Evolutionary conservation across 192 early-diverging fungal genomes (phyloP).

Genomic region (Ambispora gerdemannii): DNA sequence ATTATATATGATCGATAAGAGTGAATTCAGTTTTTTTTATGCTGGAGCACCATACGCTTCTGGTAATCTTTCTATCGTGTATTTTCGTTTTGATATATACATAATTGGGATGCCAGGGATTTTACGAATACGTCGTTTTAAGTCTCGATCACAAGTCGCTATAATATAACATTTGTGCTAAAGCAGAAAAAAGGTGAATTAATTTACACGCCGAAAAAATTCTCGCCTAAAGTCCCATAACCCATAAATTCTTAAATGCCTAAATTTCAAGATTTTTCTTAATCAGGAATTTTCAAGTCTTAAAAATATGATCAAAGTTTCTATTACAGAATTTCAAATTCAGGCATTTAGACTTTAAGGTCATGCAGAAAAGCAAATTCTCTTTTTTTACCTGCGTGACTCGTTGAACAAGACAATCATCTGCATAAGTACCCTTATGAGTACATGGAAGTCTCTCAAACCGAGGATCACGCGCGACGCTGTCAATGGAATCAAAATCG

Average conservation of each 20-base stretch:
- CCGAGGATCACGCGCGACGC: constrained; percentile 93
- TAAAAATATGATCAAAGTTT: background rate
- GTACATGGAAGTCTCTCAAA: constrained; percentile 95
- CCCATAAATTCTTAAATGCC: too few species aligned
- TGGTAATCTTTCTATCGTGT: constrained; percentile 90
- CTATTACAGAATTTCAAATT: constrained; percentile 26
- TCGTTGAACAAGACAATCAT: constrained; percentile 95
- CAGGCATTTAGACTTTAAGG: too few species aligned
- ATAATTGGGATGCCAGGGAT: constrained; percentile 97
- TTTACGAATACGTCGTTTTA: constrained; percentile 93
- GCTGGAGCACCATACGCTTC: constrained; percentile 54
- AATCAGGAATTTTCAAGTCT: background rate
- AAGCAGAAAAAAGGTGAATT: constrained; percentile 31
- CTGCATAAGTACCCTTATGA: constrained; percentile 98
- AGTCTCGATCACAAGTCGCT: constrained; percentile 95
- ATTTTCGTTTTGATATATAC: constrained; percentile 89
- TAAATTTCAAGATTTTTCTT: too few species aligned
- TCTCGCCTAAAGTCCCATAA: too few species aligned
- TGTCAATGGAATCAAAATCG: constrained; percentile 29
- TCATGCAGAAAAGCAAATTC: too few species aligned
- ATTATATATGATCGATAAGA: background rate
- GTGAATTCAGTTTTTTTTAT: background rate
- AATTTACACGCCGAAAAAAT: too few species aligned
- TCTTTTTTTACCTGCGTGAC: constrained; percentile 51
- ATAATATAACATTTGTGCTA: constrained; percentile 98